A percentile compares a stretch with the other conserved stretches of the same genome.
phyloP scores from a whole-genome alignment of 2,329 filamentous ascomycete genomes.

The Exophiala xenobiotica region DNA sequence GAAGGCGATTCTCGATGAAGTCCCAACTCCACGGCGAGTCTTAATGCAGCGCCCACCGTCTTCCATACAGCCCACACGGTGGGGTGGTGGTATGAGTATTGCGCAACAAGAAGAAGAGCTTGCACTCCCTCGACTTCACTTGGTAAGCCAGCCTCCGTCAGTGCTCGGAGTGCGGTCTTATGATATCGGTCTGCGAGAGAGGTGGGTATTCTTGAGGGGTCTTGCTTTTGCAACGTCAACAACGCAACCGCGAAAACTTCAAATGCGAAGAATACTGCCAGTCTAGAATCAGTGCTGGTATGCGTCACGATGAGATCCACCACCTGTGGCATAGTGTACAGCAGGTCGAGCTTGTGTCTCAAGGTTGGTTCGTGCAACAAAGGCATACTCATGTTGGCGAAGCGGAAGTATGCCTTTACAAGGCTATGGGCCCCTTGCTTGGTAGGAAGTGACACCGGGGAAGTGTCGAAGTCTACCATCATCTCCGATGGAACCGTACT shows the following conservation, averaged over 20 bases:
- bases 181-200: constrained; percentile 19
- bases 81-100: constrained; percentile 21
- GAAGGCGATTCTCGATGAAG: constrained; percentile 12
- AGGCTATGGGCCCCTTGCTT: constrained; percentile 14
- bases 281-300: constrained; percentile 3
- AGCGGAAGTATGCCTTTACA: constrained; percentile 16
- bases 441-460: constrained; percentile 12
- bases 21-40: constrained; percentile 16
- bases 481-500: neutral
- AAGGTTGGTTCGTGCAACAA: constrained; percentile 16
- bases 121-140: constrained; percentile 14
- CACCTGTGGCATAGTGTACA: constrained; percentile 5
- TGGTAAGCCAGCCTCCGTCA: constrained; percentile 8
- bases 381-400: constrained; percentile 16
- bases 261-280: constrained; percentile 16
- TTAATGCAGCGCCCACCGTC: constrained; percentile 14
- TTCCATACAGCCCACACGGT: constrained; percentile 17
- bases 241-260: constrained; percentile 17
- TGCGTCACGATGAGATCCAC: constrained; percentile 4
- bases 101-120: constrained; percentile 14
- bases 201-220: constrained; percentile 16
- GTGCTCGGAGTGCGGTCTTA: constrained; percentile 5
- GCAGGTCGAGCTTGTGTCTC: constrained; percentile 5
- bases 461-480: constrained; percentile 9
- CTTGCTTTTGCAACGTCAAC: constrained; percentile 16